These are phyloP conservation scores for Calophaca sinica DNA, from an alignment of 306 rosid genomes.

Conservation along the genomic window DNA sequence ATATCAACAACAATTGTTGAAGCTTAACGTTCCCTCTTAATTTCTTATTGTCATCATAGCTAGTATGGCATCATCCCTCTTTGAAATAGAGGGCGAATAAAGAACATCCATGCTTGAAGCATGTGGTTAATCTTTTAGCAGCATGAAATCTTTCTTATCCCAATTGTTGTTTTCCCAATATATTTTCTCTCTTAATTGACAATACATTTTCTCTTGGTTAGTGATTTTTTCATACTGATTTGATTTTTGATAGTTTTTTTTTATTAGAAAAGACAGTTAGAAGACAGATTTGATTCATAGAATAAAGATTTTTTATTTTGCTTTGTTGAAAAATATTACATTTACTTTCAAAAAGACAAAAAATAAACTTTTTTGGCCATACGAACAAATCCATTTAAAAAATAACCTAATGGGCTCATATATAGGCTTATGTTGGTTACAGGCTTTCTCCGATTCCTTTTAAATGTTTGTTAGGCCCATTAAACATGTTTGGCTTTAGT, in stretches of 20 bases:
- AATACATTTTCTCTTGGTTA: background rate
- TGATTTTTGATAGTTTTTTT: background rate
- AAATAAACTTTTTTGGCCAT: too few species aligned
- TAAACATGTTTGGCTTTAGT: too few species aligned
- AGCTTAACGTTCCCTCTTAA: background rate
- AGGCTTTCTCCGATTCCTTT: slow-evolving; percentile 5
- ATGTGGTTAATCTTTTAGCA: too few species aligned
- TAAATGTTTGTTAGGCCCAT: background rate
- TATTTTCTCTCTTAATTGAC: background rate
- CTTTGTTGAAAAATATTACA: background rate
- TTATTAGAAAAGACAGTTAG: background rate
- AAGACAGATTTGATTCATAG: background rate
- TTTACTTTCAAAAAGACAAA: too few species aligned
- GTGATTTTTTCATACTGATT: background rate
- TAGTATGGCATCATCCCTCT: background rate
- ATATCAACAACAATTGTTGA: background rate
- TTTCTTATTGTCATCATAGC: background rate
- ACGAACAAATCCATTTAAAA: background rate
- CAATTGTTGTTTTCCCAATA: too few species aligned
- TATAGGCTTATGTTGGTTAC: background rate
- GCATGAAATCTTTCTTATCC: background rate
- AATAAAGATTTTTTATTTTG: background rate
- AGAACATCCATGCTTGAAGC: too few species aligned
- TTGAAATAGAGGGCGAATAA: background rate
- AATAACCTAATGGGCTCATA: background rate